Percentiles rank a stretch among this genome's conserved stretches.
Conservation (phyloP, 2,329 filamentous ascomycete genomes). For the Chaetoscypha palmicola region DNA sequence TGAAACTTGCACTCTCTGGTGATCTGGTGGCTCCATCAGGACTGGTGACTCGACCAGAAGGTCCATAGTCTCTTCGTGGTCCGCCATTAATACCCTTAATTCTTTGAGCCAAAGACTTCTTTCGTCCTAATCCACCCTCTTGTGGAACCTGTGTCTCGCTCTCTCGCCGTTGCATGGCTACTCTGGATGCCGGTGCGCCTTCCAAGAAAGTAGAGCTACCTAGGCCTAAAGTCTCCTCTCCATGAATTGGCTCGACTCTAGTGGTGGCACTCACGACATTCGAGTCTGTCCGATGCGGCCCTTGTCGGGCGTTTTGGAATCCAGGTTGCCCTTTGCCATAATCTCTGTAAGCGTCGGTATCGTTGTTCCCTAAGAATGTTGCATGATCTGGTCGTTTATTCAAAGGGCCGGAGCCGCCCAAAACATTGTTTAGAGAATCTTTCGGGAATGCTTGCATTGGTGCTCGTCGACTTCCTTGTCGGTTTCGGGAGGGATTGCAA, state of each 20-base stretch:
- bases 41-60: slow-evolving; percentile 52
- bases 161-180: slow-evolving; percentile 69
- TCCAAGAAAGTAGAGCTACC: slow-evolving; percentile 95
- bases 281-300: slow-evolving; percentile 26
- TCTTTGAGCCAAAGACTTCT: slow-evolving; percentile 91
- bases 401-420: slow-evolving; percentile 81
- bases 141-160: slow-evolving; percentile 53
- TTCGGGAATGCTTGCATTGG: slow-evolving; percentile 96
- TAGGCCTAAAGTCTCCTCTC: slow-evolving; percentile 73
- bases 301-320: slow-evolving; percentile 32
- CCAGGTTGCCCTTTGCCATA: slow-evolving; percentile 45
- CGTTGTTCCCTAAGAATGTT: slow-evolving; percentile 73
- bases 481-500: slow-evolving; percentile 89
- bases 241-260: slow-evolving; percentile 69
- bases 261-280: slow-evolving; percentile 61
- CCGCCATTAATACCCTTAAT: slow-evolving; percentile 76
- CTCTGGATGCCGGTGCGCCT: slow-evolving; percentile 78
- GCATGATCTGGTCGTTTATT: slow-evolving; percentile 77
- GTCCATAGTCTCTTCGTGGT: slow-evolving; percentile 48
- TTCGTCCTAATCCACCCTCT: slow-evolving; percentile 64
- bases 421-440: slow-evolving; percentile 82
- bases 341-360: slow-evolving; percentile 81
- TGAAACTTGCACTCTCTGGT: slow-evolving; percentile 17
- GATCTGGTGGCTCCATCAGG: slow-evolving; percentile 41
- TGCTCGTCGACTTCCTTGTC: slow-evolving; percentile 71